Evolutionary conservation across 352 stramenopile species (phyloP).

Genomic region (Saprolegnia parasitica): DNA sequence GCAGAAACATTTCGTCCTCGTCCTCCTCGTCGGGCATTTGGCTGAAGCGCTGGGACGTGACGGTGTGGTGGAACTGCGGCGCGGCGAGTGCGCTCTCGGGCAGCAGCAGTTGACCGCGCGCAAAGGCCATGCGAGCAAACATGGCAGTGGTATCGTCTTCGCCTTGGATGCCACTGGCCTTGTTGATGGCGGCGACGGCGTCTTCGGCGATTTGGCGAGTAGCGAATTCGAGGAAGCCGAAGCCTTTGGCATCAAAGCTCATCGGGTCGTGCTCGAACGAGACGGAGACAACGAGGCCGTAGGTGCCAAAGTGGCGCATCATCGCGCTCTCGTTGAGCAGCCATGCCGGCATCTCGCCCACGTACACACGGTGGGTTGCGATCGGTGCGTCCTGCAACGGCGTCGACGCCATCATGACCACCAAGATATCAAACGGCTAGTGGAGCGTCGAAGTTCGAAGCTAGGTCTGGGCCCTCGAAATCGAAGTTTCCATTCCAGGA

Average conservation of each 20-base stretch:
- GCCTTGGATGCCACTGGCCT: not conserved
- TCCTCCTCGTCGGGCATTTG: constrained; percentile 11
- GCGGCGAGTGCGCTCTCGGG: not conserved
- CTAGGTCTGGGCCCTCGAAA: not conserved
- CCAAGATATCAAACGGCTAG: not conserved
- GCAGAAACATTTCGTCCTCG: constrained; percentile 19
- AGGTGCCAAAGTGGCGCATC: constrained; percentile 10
- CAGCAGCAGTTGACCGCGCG: not conserved
- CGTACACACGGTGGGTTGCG: constrained; percentile 14
- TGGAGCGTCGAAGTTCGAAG: constrained; percentile 12
- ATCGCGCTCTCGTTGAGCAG: constrained; percentile 9
- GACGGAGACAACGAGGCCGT: constrained; percentile 4
- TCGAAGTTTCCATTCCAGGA: constrained; percentile 1
- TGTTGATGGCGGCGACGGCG: not conserved
- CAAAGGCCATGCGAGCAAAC: constrained; percentile 17
- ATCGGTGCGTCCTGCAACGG: not conserved
- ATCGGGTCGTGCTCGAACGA: not conserved
- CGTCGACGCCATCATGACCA: not conserved
- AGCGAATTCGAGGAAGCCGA: constrained; percentile 18
- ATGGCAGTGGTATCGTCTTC: constrained; percentile 9
- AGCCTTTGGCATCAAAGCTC: constrained; percentile 6
- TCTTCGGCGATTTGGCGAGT: not conserved
- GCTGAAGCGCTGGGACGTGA: constrained; percentile 12
- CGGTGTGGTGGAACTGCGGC: not conserved
- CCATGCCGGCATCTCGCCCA: constrained; percentile 20